Conservation (phyloP, 2,329 filamentous ascomycete species). For the Parafenestella ontariensis region DNA sequence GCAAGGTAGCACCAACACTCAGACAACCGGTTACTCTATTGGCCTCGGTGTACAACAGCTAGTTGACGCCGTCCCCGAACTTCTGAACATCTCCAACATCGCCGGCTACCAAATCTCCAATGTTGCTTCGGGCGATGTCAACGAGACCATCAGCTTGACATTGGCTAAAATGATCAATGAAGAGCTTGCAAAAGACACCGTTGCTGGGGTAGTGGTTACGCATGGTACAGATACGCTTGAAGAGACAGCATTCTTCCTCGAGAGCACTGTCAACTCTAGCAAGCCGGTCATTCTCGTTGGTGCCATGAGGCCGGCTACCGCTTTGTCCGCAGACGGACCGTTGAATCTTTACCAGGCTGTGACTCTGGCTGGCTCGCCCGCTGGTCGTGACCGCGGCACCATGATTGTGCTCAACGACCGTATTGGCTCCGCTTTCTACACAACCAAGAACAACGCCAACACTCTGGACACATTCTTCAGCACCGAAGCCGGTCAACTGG, state of each 20-base stretch:
- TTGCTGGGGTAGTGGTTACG: slow-evolving; percentile 63
- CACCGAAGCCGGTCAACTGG: slow-evolving; percentile 62
- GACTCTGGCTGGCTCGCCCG: slow-evolving; percentile 59
- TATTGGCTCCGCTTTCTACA: slow-evolving; percentile 65
- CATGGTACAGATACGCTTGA: slow-evolving; percentile 72
- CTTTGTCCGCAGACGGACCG: slow-evolving; percentile 68
- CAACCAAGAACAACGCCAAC: slow-evolving; percentile 68
- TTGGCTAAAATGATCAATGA: slow-evolving; percentile 58
- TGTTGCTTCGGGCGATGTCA: slow-evolving; percentile 50
- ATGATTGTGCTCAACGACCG: slow-evolving; percentile 69
- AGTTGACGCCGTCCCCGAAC: slow-evolving; percentile 62
- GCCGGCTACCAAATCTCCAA: slow-evolving; percentile 56
- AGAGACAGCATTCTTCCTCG: slow-evolving; percentile 69
- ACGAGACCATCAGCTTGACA: slow-evolving; percentile 57
- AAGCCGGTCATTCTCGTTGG: slow-evolving; percentile 69
- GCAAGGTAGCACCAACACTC: slow-evolving; percentile 55
- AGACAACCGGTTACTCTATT: slow-evolving; percentile 64
- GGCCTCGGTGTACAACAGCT: slow-evolving; percentile 59
- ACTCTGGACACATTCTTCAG: slow-evolving; percentile 68
- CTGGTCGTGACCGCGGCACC: slow-evolving; percentile 60
- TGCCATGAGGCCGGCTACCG: slow-evolving; percentile 69
- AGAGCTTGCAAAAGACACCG: slow-evolving; percentile 55
- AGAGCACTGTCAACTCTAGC: slow-evolving; percentile 62
- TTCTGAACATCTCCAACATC: slow-evolving; percentile 63
- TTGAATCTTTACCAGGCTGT: slow-evolving; percentile 68